Conservation (phyloP, 495 filamentous ascomycete genomes). For the Penicillium diatomitis region DNA sequence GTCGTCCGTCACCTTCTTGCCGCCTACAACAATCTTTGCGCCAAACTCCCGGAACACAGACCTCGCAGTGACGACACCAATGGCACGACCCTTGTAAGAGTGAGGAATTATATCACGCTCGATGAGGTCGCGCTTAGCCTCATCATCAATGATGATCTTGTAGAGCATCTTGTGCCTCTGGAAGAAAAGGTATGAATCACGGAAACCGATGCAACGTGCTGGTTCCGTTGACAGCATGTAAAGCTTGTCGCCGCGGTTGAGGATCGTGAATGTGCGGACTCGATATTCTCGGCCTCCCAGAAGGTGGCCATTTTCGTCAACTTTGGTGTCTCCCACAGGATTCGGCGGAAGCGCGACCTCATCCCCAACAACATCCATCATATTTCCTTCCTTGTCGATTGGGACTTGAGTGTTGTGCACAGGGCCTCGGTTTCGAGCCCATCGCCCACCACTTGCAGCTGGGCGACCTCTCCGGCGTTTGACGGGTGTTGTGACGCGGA, state of each 20-base stretch:
- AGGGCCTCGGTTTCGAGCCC: slow-evolving; percentile 57
- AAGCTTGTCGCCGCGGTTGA: slow-evolving; percentile 69
- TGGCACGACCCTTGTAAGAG: slow-evolving; percentile 95
- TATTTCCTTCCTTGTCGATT: slow-evolving; percentile 90
- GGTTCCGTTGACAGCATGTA: slow-evolving; percentile 99
- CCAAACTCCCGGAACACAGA: slow-evolving; percentile 98
- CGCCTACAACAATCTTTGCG: slow-evolving; percentile 85
- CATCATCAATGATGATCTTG: slow-evolving; percentile 92
- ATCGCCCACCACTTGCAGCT: slow-evolving; percentile 60
- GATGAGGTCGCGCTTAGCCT: slow-evolving; percentile 88
- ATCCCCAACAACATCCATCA: slow-evolving; percentile 83
- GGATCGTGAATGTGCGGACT: slow-evolving; percentile 85
- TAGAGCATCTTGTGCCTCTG: slow-evolving; percentile 89
- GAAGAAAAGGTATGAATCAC: slow-evolving; percentile 97
- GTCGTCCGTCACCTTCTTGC: slow-evolving; percentile 76
- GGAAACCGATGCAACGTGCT: slow-evolving; percentile 89
- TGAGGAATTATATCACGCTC: slow-evolving; percentile 90
- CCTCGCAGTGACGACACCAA: slow-evolving; percentile 91
- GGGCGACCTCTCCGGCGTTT: slow-evolving; percentile 59
- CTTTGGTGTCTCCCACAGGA: slow-evolving; percentile 82
- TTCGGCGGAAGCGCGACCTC: slow-evolving; percentile 86
- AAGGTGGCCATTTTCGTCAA: slow-evolving; percentile 77
- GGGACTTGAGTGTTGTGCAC: slow-evolving; percentile 71
- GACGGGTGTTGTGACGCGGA: slow-evolving; percentile 46
- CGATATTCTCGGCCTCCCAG: slow-evolving; percentile 80